Evolutionary conservation across 495 filamentous ascomycete species (phyloP), one percentile per base, ranked within the genome.

Genomic region (Aspergillus kassunensis): DNA sequence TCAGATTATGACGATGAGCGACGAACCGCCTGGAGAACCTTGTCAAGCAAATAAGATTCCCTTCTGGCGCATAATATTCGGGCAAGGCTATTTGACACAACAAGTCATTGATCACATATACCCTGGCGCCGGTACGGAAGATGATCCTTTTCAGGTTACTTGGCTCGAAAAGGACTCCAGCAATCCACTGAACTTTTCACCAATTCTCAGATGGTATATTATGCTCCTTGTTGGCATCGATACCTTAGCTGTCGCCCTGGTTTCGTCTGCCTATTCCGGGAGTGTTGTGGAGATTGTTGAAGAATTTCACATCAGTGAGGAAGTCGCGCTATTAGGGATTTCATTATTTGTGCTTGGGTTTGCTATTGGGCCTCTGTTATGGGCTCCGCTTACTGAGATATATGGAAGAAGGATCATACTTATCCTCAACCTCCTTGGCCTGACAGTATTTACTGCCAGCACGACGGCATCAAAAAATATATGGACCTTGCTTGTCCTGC

Each of bases 321-420:
- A 83, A 48, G 67, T 89, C 2, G 79, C 78, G n/a, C 82, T 81
- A 21, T 68, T 89, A 0, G 87, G 86, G 27, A 65, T 90, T 15
- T 89, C 86, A 21, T 70, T 89, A 42, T 91, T 88, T 65, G 86
- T 90, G 13, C 50, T 88, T 10, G 88, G 88, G 2, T 88, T 90
- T 58, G 85, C 86, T 16, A 54, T 87, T 46, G 82, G 77, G 25
- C 85, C 80, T 24, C 57, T 87, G 56, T 58, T 87, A 8, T 87
- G 84, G 77, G 83, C 81, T 44, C 84, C 85, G 12, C 63, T 86
- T 19, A 78, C 73, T 49, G 87, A 90, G 64, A 68, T 88, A 57
- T 90, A 84, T 55, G 89, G 89, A 16, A 79, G 89, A 24, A 84
- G 88, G 60, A 66, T 82, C 31, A 70, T 87, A 12, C 91, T 87